Conservation (phyloP, 2,329 filamentous ascomycete species). For the Xylariaceae sp. region DNA sequence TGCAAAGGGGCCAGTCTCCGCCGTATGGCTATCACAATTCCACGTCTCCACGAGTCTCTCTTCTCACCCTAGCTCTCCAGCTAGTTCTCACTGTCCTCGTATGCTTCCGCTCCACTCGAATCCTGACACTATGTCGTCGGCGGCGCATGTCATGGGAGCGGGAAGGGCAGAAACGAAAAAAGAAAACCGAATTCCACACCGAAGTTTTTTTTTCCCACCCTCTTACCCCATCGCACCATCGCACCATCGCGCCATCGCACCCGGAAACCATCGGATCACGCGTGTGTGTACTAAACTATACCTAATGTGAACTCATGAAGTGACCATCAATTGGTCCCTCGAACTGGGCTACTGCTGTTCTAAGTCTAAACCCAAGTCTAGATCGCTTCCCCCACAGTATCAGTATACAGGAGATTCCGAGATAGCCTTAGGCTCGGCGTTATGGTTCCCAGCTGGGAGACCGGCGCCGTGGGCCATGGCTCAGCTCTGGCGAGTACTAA, state of each 20-base stretch:
- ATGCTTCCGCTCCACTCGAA: background rate
- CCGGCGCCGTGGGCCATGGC: constrained; percentile 4
- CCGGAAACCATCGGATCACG: background rate
- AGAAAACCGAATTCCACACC: too few species aligned
- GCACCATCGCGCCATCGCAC: background rate
- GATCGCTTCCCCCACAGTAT: constrained; percentile 10
- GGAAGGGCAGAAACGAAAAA: too few species aligned
- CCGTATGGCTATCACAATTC: constrained; percentile 9
- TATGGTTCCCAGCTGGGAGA: background rate
- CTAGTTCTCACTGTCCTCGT: background rate
- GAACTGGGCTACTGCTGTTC: background rate
- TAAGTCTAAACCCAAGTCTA: background rate
- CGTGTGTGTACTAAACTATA: background rate
- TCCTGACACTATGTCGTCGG: constrained; percentile 8
- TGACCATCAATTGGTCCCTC: background rate
- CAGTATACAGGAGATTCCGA: background rate
- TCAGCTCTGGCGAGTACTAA: constrained; percentile 18
- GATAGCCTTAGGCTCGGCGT: background rate
- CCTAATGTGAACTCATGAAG: background rate
- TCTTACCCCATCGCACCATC: background rate
- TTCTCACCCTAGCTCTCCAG: constrained; percentile 6
- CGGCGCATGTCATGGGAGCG: constrained; percentile 13
- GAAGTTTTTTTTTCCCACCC: constrained; percentile 6
- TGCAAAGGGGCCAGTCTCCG: too few species aligned
- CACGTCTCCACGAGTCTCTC: constrained; percentile 9